These are phyloP conservation scores for Suhomyces bokatorum DNA, from an alignment of 1,139 yeast genomes.

Conservation along the genomic window DNA sequence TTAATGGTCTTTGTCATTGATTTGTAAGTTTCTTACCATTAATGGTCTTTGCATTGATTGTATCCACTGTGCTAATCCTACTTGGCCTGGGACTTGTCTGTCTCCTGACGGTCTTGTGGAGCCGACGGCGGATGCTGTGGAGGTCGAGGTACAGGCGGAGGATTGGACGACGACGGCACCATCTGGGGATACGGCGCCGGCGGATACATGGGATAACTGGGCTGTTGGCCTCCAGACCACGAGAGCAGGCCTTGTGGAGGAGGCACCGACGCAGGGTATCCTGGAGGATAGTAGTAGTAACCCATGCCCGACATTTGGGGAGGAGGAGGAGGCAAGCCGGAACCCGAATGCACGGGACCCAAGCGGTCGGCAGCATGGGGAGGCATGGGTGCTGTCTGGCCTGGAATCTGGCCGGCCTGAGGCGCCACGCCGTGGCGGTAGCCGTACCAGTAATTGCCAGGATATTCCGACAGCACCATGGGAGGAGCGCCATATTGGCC, in stretches of 20 bases:
- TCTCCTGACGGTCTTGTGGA: background rate
- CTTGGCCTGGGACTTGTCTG: background rate
- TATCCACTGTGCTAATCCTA: background rate
- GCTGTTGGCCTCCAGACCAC: conserved; percentile 8
- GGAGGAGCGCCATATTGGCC: conserved; percentile 6
- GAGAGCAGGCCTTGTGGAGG: conserved; percentile 5
- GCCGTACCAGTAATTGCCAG: conserved; percentile 33
- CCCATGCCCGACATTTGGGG: conserved; percentile 8
- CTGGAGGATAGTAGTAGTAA: conserved; percentile 14
- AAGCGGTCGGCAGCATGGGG: conserved; percentile 7
- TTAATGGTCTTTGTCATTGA: too few relatives aligned
- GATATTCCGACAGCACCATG: conserved; percentile 19
- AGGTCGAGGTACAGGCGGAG: background rate
- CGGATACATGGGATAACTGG: conserved; percentile 5
- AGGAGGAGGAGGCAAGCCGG: conserved; percentile 9
- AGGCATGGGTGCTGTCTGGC: background rate
- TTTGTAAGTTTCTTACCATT: too few relatives aligned
- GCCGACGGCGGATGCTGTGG: background rate
- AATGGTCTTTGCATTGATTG: too few relatives aligned
- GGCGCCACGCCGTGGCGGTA: conserved; percentile 16
- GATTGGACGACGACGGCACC: conserved; percentile 1
- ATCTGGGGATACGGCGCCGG: background rate
- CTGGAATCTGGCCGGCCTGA: background rate
- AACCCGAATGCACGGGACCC: conserved; percentile 3
- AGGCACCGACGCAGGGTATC: conserved; percentile 8